phyloP scores from a whole-genome alignment of 2,329 filamentous ascomycete species.

The Colletotrichum filicis region DNA sequence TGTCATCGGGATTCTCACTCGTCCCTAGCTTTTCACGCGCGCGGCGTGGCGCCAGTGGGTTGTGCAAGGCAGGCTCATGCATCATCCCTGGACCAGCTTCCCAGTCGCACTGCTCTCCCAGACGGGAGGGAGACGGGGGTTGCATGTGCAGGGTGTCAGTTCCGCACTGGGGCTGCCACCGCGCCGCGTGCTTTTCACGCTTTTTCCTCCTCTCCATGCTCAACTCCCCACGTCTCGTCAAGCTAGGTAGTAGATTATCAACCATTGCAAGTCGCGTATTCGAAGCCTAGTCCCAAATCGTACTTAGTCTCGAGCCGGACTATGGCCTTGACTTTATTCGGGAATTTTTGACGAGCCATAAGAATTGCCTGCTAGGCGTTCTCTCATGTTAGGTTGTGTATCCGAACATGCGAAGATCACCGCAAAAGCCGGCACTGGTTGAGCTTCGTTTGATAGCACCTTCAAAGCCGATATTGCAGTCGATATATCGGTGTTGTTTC shows the following conservation, averaged over 20 bases:
- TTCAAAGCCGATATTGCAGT: not conserved
- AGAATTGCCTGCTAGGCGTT: conserved; percentile 5
- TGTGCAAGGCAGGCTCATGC: conserved; percentile 24
- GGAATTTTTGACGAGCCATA: conserved; percentile 37
- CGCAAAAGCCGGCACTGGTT: conserved; percentile 1
- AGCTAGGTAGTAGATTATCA: not conserved
- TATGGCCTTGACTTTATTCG: conserved; percentile 45
- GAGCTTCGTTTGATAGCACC: not conserved
- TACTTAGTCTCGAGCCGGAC: conserved; percentile 14
- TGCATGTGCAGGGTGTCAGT: conserved; percentile 27
- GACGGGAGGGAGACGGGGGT: conserved; percentile 23
- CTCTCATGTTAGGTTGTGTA: not conserved
- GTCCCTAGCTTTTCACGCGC: not conserved
- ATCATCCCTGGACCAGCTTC: conserved; percentile 3
- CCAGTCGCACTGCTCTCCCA: conserved; percentile 29
- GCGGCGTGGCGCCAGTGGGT: conserved; percentile 1
- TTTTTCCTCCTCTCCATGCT: conserved; percentile 10
- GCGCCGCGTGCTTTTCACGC: conserved; percentile 22
- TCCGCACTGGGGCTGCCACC: conserved; percentile 15
- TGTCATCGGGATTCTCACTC: conserved; percentile 6
- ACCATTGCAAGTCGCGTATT: not conserved
- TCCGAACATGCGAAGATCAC: not conserved
- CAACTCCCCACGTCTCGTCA: conserved; percentile 14
- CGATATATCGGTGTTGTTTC: conserved; percentile 23
- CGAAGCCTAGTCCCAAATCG: conserved; percentile 26